phyloP scores from a whole-genome alignment of 805 yeast species.

The Saccharomycopsis oosterbeekiorum region DNA sequence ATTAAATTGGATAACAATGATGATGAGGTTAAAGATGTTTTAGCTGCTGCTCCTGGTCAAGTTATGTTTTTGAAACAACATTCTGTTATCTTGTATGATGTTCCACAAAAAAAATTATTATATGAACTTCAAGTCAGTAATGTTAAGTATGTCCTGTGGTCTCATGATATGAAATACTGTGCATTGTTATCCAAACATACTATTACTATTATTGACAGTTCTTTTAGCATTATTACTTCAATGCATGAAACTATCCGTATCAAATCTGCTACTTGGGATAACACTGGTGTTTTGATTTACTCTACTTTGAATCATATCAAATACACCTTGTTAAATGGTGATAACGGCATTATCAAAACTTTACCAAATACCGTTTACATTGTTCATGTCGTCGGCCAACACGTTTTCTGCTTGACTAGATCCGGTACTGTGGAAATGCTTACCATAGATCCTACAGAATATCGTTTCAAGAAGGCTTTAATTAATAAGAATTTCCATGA shows the following conservation, averaged over 20 bases:
- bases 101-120: constrained; percentile 79
- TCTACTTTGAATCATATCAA: constrained; percentile 94
- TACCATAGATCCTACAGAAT: constrained; percentile 90
- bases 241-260: constrained; percentile 95
- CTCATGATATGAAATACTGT: constrained; percentile 73
- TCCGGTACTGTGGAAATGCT: constrained; percentile 73
- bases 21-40: constrained; percentile 57
- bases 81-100: constrained; percentile 76
- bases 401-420: constrained; percentile 75
- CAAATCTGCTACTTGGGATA: constrained; percentile 97
- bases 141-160: constrained; percentile 86
- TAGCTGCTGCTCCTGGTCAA: constrained; percentile 74
- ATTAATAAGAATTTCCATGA: constrained; percentile 85
- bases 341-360: constrained; percentile 88
- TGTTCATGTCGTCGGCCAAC: constrained; percentile 56
- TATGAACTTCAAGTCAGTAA: constrained; percentile 61
- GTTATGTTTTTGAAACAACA: constrained; percentile 64
- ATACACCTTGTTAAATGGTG: constrained; percentile 88
- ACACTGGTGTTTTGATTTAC: constrained; percentile 79
- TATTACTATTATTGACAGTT: constrained; percentile 76
- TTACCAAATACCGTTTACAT: constrained; percentile 82
- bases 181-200: constrained; percentile 90
- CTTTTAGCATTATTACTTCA: constrained; percentile 66
- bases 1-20: constrained; percentile 49
- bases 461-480: constrained; percentile 88